Base-by-base conservation (phyloP, 2,329 filamentous ascomycete genomes). In the Clarireedia monteithiana region DNA sequence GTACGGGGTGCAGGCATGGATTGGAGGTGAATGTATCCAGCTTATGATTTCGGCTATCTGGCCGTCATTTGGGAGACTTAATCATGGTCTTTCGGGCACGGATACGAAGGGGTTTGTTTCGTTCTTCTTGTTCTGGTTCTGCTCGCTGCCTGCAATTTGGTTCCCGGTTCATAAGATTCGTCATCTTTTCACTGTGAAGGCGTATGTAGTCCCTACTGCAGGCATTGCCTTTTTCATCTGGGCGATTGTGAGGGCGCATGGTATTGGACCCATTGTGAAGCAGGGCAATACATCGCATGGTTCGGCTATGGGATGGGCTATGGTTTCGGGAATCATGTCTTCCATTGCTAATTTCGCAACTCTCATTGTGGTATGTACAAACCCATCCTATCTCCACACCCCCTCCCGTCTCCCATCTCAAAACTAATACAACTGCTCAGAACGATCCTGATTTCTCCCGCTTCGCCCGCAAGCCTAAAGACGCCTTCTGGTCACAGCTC, bases 261-360 rank as follows among this genome's bases (percentile, higher is more conserved):
- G 91, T 0, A 79, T 91, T 57, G 91, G 91, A 1, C 89, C 90
- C 1, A 89, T 96, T 62, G 79, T 96, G 24, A 77, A 84, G 56
- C 86, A 92, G 67, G 74, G 79, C 0, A 79, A 81, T 47, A 81
- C 74, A 4, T 71, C 82, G 4, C 72, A 81, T 4, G 91, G 91
- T 27, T 85, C 81, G 58, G 77, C 78, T 0, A 77, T 96, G 3
- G 89, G 77, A 1, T 96, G 91, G 91, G 81, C 84, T 24, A 84
- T 96, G 57, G 80, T 96, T 58, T 86, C 85, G 59, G 89, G 89
- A 39, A 85, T 95, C 72, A 95, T 96, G 90, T 85, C 81, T 24
- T 85, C 88, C 4, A 91, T 96, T 61, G 88, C 89, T 64, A 96
- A 96, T 73, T 96, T 96, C 67, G 88, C 90, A 1, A 90, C 91